Conservation (phyloP, 805 yeast species). For the Hagleromyces aurorensis region DNA sequence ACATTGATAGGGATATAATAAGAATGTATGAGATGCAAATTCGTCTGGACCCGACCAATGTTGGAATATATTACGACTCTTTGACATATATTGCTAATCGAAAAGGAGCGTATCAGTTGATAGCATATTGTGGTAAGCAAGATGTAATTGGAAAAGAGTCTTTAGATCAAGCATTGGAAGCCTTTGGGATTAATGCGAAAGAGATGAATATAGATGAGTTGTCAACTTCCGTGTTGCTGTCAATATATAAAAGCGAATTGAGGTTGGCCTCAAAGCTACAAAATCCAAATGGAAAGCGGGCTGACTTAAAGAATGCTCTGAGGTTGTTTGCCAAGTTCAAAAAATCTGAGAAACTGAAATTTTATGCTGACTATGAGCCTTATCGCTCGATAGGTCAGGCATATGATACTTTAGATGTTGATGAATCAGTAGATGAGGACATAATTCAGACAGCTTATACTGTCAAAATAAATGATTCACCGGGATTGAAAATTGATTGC, state of each 20-base stretch:
- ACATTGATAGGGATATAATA: slow-evolving; percentile 41
- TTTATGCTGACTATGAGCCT: slow-evolving; percentile 41
- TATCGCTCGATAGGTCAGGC: slow-evolving; percentile 39
- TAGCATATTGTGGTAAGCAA: slow-evolving; percentile 41
- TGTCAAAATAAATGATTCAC: slow-evolving; percentile 48
- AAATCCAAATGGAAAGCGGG: slow-evolving; percentile 11
- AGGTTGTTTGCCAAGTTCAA: slow-evolving; percentile 34
- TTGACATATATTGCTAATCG: slow-evolving; percentile 42
- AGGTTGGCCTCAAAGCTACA: slow-evolving; percentile 5
- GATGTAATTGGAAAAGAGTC: slow-evolving; percentile 49
- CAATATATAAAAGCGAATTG: slow-evolving; percentile 31
- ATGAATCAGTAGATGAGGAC: slow-evolving; percentile 53
- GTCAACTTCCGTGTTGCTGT: slow-evolving; percentile 27
- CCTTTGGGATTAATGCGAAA: slow-evolving; percentile 30
- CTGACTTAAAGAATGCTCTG: slow-evolving; percentile 34
- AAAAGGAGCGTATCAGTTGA: slow-evolving; percentile 40
- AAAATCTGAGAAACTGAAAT: slow-evolving; percentile 31
- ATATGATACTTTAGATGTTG: slow-evolving; percentile 43
- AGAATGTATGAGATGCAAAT: slow-evolving; percentile 39
- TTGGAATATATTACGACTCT: slow-evolving; percentile 52
- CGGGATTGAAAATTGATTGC: slow-evolving; percentile 32
- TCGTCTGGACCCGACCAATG: slow-evolving; percentile 36
- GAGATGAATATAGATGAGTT: slow-evolving; percentile 14
- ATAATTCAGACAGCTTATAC: slow-evolving; percentile 69
- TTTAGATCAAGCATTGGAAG: slow-evolving; percentile 32